Conservation (phyloP, 140 eudicot genomes). For the Stevia rebaudiana region DNA sequence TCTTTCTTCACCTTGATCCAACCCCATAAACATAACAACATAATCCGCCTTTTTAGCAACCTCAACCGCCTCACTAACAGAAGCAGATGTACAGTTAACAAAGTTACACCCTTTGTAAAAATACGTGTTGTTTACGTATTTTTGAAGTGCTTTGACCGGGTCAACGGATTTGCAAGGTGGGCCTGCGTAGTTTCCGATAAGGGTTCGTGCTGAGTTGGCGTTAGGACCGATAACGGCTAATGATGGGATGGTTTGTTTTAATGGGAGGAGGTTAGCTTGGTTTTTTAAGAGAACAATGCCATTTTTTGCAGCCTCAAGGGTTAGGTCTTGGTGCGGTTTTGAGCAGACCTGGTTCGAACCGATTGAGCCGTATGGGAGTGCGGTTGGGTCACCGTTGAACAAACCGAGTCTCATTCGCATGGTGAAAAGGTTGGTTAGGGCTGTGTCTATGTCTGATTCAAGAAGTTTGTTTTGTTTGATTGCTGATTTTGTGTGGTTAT, state of each 20-base stretch:
- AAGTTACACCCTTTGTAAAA: constrained; percentile 56
- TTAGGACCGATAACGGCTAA: constrained; percentile 88
- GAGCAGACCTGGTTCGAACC: constrained; percentile 58
- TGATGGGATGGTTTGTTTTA: constrained; percentile 47
- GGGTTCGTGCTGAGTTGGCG: constrained; percentile 52
- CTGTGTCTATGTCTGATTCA: constrained; percentile 66
- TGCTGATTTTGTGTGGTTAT: constrained; percentile 84
- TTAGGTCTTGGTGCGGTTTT: constrained; percentile 51
- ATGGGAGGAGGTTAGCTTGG: constrained; percentile 58
- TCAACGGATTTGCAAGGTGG: constrained; percentile 62
- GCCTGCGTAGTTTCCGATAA: constrained; percentile 82
- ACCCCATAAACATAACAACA: constrained; percentile 78
- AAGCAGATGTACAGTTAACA: constrained; percentile 57
- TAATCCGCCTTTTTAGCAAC: constrained; percentile 57
- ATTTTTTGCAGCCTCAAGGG: constrained; percentile 75
- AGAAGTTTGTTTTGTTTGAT: constrained; percentile 49
- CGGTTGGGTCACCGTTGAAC: constrained; percentile 64
- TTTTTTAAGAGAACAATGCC: constrained; percentile 91
- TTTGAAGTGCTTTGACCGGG: constrained; percentile 55
- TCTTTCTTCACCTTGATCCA: constrained; percentile 68
- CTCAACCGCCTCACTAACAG: constrained; percentile 45
- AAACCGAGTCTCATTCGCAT: constrained; percentile 79
- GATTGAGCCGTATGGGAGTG: constrained; percentile 45
- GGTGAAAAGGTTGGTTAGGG: constrained; percentile 79
- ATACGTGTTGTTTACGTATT: constrained; percentile 31